A percentile compares a stretch with the other conserved stretches of the same genome.
Conservation (phyloP, 305 asterid genomes). For the Solanum chacoense region DNA sequence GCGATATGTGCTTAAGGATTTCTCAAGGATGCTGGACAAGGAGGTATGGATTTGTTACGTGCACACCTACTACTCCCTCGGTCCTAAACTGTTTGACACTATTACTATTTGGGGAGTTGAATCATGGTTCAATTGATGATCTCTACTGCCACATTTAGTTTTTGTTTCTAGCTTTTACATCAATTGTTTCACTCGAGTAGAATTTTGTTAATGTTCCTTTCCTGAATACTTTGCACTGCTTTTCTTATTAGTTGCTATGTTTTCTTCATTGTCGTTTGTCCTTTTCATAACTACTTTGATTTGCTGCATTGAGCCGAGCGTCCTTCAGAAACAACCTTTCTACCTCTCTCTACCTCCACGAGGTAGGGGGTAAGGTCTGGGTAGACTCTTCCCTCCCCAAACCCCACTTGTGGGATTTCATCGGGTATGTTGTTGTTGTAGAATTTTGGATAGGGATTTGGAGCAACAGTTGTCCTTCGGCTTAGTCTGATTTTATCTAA, state of each 20-base stretch:
- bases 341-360: neutral
- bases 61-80: neutral
- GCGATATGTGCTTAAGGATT: conserved; percentile 87
- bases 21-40: conserved; percentile 80
- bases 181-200: neutral
- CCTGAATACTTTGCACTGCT: neutral
- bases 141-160: neutral
- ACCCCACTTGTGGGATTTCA: neutral
- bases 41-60: conserved; percentile 36
- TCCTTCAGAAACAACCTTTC: neutral
- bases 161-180: neutral
- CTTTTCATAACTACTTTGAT: neutral
- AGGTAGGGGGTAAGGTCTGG: neutral
- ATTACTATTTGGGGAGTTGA: neutral
- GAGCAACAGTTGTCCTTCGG: neutral
- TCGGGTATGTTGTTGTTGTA: neutral
- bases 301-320: neutral
- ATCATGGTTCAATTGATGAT: neutral
- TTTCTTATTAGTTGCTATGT: neutral
- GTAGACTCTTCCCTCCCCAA: neutral
- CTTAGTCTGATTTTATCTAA: neutral
- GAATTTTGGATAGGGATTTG: neutral
- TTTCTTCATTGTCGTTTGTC: neutral
- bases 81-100: neutral
- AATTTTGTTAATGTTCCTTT: neutral